Conservation (phyloP, 805 yeast species). For the Saccharomycopsis sp. region DNA sequence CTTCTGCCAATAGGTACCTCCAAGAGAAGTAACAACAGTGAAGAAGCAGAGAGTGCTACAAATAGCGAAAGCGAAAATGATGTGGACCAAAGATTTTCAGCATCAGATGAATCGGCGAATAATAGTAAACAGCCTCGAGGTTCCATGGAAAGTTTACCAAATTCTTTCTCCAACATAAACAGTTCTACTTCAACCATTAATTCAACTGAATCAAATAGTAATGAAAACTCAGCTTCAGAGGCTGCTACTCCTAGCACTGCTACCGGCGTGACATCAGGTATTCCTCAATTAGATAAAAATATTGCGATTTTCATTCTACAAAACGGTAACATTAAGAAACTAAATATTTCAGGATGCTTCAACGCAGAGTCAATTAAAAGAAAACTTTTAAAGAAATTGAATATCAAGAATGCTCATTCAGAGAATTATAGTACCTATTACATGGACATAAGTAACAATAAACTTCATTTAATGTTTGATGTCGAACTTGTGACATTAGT, state of each 20-base stretch:
- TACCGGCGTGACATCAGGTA: conserved; percentile 22
- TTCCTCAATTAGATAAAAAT: conserved; percentile 25
- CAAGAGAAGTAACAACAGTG: conserved; percentile 1
- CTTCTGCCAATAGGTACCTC: conserved; percentile 11
- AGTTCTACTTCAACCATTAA: conserved; percentile 14
- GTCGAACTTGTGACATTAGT: conserved; percentile 79
- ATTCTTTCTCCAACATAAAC: conserved; percentile 1
- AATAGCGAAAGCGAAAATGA: conserved; percentile 5
- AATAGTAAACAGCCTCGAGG: not conserved
- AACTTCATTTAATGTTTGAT: conserved; percentile 51
- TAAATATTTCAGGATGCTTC: conserved; percentile 72
- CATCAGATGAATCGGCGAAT: not conserved
- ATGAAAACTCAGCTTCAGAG: conserved; percentile 7
- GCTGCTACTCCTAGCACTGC: conserved; percentile 20
- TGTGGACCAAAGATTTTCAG: no score
- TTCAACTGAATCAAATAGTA: conserved; percentile 11
- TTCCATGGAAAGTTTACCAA: not conserved
- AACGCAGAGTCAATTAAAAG: conserved; percentile 73
- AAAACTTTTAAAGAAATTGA: conserved; percentile 55
- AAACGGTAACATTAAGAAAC: conserved; percentile 62
- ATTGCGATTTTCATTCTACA: conserved; percentile 63
- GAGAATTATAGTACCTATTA: conserved; percentile 56
- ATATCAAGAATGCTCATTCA: conserved; percentile 36
- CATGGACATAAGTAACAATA: conserved; percentile 34
- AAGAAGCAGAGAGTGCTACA: conserved; percentile 6